Conservation (phyloP, 1,139 yeast genomes). For the Zygoascus meyerae region DNA sequence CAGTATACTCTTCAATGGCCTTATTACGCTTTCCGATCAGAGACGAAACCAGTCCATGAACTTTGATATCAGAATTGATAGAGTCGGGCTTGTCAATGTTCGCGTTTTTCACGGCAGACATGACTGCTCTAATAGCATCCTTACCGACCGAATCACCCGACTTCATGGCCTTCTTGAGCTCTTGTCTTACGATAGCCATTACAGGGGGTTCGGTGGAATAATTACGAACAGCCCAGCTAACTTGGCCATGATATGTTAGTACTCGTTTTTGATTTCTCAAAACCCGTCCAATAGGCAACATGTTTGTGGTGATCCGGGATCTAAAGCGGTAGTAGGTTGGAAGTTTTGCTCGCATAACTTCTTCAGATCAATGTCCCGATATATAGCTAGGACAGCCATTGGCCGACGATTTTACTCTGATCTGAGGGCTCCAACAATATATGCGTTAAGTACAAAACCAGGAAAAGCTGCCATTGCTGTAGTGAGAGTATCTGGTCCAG, state of each 20-base stretch:
- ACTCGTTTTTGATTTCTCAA: too few species aligned
- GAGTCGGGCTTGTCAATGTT: slow-evolving; percentile 48
- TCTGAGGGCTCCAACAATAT: slow-evolving; percentile 47
- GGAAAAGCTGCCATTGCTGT: slow-evolving; percentile 86
- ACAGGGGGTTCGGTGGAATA: slow-evolving; percentile 30
- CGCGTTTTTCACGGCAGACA: slow-evolving; percentile 55
- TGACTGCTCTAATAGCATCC: slow-evolving; percentile 50
- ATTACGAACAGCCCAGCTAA: too few species aligned
- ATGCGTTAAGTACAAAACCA: slow-evolving; percentile 81
- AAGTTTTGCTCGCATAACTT: neutral
- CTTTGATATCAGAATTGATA: slow-evolving; percentile 43
- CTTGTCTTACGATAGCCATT: slow-evolving; percentile 31
- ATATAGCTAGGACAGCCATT: neutral
- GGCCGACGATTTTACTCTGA: neutral
- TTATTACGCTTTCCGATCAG: slow-evolving; percentile 50
- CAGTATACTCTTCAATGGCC: slow-evolving; percentile 47
- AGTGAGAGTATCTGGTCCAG: slow-evolving; percentile 73
- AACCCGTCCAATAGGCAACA: neutral
- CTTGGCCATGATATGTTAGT: too few species aligned
- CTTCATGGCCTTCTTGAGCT: slow-evolving; percentile 34
- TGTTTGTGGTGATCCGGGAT: slow-evolving; percentile 3
- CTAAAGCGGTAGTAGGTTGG: neutral
- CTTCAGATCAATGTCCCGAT: too few species aligned
- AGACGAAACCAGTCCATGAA: slow-evolving; percentile 45
- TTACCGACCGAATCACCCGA: slow-evolving; percentile 34